Conservation (phyloP, 78 protist species). For the Speleostelium caveatum region DNA sequence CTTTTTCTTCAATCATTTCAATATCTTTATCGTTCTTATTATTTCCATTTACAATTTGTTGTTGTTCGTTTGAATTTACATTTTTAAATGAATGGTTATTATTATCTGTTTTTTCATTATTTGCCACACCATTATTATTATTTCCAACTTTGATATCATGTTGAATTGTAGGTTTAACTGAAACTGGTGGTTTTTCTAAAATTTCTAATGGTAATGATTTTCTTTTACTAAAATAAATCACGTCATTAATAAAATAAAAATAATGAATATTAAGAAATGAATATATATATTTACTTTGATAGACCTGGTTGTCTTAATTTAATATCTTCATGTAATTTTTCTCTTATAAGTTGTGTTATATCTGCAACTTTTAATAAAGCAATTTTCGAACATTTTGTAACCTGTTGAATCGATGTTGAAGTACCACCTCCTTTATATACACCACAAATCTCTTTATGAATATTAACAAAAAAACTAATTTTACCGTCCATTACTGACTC, state of each 20-base stretch:
- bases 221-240: no score
- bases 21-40: background rate
- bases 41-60: background rate
- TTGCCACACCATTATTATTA: background rate
- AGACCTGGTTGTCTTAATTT: background rate
- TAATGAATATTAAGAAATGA: no score
- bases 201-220: constrained; percentile 11
- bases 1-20: background rate
- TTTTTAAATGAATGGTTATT: background rate
- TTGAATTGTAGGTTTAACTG: no score
- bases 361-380: constrained; percentile 62
- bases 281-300: no score
- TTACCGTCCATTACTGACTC: constrained; percentile 76
- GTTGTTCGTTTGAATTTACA: background rate
- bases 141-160: background rate
- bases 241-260: no score
- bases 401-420: constrained; percentile 51
- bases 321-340: constrained; percentile 28
- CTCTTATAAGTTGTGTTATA: constrained; percentile 50
- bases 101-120: no score
- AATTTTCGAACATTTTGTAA: constrained; percentile 71
- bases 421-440: constrained; percentile 89
- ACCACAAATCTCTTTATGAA: constrained; percentile 86
- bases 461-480: constrained; percentile 85
- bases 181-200: constrained; percentile 6